Base-by-base conservation (phyloP, 495 filamentous ascomycete species). In the Hyaloscypha variabilis region DNA sequence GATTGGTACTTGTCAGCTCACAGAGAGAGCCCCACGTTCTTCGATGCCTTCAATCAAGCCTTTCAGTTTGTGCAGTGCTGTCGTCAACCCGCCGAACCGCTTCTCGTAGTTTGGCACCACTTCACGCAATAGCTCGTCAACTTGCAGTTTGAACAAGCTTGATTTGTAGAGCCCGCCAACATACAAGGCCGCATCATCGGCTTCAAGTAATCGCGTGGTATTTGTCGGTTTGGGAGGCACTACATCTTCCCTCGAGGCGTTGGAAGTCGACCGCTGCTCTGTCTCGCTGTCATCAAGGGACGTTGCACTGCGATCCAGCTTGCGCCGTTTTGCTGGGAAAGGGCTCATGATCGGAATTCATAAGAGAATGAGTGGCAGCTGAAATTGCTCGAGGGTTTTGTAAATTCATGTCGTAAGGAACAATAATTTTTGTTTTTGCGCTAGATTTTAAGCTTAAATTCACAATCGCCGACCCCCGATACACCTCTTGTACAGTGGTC, bases 71-170 rank as follows among this genome's bases (percentile, higher is more conserved):
- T 87, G 89, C 56, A 99, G 77, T 21, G 84, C 83, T 19, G 85
- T 81, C 53, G 97, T 90, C n/a, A 88, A 81, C 28, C 82, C 82
- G 2, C 74, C 77, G 63, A 93, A 79, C 28, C 85, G 82, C 58
- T 85, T 88, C 23, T 84, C 83, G 74, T 94, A 90, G 66, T 90
- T 84, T 28, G 89, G 82, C 72, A 82, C 83, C 46, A 91, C 81
- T 63, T 90, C 87, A 24, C 81, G 77, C 66, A 97, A 72, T 51
- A 99, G 77, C 70, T 97, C 93, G 63, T 97, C 90, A 25, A 93
- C 84, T 77, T 97, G 91, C 31, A 99, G 79, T 69, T 94, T 90
- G 78, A 98, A 96, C 67, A 92, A 80, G 71, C 84, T 91, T 39
- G 86, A 90, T 67, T 87, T 87, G 76, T 85, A 90, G 46, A 59